Evolutionary conservation across 2,329 filamentous ascomycete species (phyloP).

Genomic region (Sarocladiaceae sp.): DNA sequence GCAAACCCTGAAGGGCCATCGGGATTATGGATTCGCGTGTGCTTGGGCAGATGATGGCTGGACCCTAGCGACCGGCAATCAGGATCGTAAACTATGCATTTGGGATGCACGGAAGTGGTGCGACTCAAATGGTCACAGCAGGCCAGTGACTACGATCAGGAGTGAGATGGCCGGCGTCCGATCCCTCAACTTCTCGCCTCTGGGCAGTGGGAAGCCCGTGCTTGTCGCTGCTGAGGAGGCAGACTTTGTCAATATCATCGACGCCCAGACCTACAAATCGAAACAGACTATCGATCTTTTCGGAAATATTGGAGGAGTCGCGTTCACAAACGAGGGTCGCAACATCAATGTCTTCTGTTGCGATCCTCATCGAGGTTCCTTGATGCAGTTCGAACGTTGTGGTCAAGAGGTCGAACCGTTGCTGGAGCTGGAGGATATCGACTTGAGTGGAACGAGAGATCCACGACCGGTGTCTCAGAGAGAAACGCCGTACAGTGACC

Average conservation of each 20-base stretch:
- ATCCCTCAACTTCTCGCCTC: conserved; percentile 66
- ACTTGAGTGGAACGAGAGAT: background rate
- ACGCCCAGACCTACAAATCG: conserved; percentile 58
- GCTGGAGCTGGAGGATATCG: conserved; percentile 9
- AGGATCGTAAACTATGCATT: conserved; percentile 69
- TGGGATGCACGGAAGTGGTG: conserved; percentile 73
- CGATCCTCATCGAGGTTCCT: conserved; percentile 61
- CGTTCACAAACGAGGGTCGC: conserved; percentile 62
- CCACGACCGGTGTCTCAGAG: background rate
- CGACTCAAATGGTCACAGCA: conserved; percentile 42
- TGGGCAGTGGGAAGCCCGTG: conserved; percentile 62
- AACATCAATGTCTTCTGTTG: conserved; percentile 66
- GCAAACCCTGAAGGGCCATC: conserved; percentile 58
- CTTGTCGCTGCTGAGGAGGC: conserved; percentile 73
- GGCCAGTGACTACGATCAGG: conserved; percentile 50
- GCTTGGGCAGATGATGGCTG: conserved; percentile 77
- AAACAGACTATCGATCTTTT: conserved; percentile 72
- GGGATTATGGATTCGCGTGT: conserved; percentile 70
- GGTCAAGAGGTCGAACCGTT: conserved; percentile 23
- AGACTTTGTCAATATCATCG: conserved; percentile 67
- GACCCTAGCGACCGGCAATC: conserved; percentile 71
- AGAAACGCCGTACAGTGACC: background rate
- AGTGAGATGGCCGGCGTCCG: conserved; percentile 67
- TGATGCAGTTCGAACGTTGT: conserved; percentile 56
- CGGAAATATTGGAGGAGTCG: conserved; percentile 67